Evolutionary conservation across 257 asterid species (phyloP).

Genomic region (Lycium barbarum): DNA sequence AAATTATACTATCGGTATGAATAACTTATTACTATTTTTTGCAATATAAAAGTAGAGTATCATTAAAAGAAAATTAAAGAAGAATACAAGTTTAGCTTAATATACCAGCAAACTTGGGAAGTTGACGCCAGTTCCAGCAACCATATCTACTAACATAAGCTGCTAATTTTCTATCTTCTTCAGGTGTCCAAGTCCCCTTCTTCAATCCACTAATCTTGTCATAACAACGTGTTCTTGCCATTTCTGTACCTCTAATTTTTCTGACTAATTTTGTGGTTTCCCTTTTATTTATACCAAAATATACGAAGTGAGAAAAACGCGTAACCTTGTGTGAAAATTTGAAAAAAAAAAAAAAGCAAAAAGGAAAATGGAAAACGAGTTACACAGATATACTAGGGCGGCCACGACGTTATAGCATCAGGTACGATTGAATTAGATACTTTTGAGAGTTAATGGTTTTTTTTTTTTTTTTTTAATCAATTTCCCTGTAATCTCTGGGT

Average conservation of each 20-base stretch:
- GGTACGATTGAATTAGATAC: no score
- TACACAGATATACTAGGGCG: no score
- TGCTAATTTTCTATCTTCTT: constrained; percentile 22
- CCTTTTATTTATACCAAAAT: background rate
- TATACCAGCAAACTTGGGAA: constrained; percentile 24
- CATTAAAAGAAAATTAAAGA: background rate
- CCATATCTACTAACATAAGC: constrained; percentile 4
- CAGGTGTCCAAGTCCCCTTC: constrained; percentile 19
- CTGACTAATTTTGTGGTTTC: no score
- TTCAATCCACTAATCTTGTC: background rate
- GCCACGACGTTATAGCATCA: no score
- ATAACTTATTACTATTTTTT: no score
- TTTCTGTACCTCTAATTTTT: background rate
- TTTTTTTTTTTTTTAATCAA: no score
- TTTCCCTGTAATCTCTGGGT: no score
- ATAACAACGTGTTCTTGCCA: constrained; percentile 10
- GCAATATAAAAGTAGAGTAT: background rate
- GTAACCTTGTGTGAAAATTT: background rate
- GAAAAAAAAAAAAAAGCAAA: background rate
- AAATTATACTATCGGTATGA: no score
- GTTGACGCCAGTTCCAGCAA: no score
- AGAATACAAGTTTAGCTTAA: background rate
- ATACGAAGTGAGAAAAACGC: background rate
- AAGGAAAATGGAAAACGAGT: background rate
- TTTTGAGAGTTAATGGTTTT: no score